These are phyloP conservation scores for Microstegium vimineum DNA, from an alignment of 176 grass and related monocot genomes.

Conservation along the genomic window DNA sequence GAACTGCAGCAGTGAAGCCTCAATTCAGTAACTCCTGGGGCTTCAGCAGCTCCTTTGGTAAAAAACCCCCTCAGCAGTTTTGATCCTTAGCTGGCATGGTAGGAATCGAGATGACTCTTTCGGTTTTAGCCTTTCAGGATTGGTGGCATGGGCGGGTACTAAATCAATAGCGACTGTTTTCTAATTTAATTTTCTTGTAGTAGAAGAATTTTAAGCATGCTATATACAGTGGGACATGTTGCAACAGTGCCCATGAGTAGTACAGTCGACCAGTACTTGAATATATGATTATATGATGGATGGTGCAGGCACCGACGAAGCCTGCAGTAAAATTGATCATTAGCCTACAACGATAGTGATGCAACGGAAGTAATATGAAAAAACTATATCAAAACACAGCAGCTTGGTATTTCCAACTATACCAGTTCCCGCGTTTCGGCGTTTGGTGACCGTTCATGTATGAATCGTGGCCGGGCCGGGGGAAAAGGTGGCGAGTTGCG, in stretches of 20 bases:
- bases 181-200: not conserved
- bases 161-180: not conserved
- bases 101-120: no score
- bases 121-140: not conserved
- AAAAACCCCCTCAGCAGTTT: no score
- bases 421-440: not conserved
- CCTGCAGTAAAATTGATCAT: not conserved
- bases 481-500: not conserved
- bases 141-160: no score
- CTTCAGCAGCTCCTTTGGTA: no score
- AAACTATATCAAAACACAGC: no score
- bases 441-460: not conserved
- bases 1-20: no score
- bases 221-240: not conserved
- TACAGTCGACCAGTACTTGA: not conserved
- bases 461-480: not conserved
- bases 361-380: not conserved
- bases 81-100: no score
- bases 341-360: no score
- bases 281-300: not conserved
- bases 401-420: not conserved
- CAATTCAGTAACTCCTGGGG: no score
- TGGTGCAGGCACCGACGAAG: not conserved
- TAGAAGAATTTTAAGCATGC: not conserved
- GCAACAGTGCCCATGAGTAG: not conserved